Base-by-base conservation (phyloP, 2,329 filamentous ascomycete species). In the Aspergillus udagawae region DNA sequence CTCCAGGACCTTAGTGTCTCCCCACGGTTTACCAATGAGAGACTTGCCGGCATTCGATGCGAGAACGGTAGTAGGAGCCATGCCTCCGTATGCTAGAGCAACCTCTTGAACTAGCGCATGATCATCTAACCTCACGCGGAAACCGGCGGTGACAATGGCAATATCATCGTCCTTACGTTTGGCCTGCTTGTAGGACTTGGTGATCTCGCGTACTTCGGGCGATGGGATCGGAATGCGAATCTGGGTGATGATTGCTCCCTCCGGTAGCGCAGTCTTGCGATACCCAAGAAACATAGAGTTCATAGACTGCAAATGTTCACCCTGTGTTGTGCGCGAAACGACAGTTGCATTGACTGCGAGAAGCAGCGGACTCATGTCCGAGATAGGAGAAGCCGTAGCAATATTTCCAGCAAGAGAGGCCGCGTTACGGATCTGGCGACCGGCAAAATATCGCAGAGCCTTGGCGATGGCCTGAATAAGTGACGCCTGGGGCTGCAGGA, bases 151-250 rank as follows among this genome's bases (percentile, higher is more conserved):
- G 25, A 97, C 94, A 66, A 99, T 97, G 1, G 94, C 94, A 70
- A 99, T 97, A 70, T 99, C 94, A 67, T 99, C 94, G 67, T 99
- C 94, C 71, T 97, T 97, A 63, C 94, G 81, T 79, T 99, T 99
- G 0, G 94, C 86, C 73, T 97, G 93, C 75, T 99, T 99, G 75
- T 97, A 97, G 0, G 93, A 87, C 47, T 89, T 84, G 71, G 96
- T 88, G 70, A 87, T 91, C 70, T 97, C 94, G 3, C 90, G 87
- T 66, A 88, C 89, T 53, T 86, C 82, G 2, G 81, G 81, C 0
- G 90, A 88, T 14, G 29, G 29, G 3, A 90, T 77, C 0, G 94
- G 94, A 48, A 99, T 91, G n/a, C 88, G 85, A 61, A 99, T 87
- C 44, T 87, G 88, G 1, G 91, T 86, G 59, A 99, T 93, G 61